These are phyloP conservation scores for Cystobasidium tubakii DNA, from an alignment of 768 basidiomycete genomes.

Conservation along the genomic window DNA sequence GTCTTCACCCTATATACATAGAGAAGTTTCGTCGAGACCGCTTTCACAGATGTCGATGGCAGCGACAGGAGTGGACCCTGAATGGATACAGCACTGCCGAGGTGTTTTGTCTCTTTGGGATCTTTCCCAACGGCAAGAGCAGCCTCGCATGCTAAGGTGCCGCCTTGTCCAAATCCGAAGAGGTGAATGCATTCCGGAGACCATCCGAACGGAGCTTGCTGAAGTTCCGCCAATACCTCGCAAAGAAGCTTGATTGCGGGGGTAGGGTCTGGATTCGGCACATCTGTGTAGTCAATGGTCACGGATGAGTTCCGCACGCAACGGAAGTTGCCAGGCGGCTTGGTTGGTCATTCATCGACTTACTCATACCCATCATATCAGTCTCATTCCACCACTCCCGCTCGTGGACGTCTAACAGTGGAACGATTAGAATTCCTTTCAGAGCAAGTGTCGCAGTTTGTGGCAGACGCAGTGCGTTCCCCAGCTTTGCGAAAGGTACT, in stretches of 20 bases:
- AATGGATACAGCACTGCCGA: conserved; percentile 66
- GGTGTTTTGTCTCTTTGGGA: conserved; percentile 42
- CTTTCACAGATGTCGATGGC: conserved; percentile 54
- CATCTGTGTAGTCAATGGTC: conserved; percentile 46
- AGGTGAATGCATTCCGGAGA: conserved; percentile 65
- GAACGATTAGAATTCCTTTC: conserved; percentile 68
- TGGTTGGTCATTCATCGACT: not conserved
- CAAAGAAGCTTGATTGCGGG: conserved; percentile 59
- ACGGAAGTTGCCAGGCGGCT: no score
- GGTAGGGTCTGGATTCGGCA: conserved; percentile 59
- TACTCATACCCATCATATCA: conserved; percentile 64
- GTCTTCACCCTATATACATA: not conserved
- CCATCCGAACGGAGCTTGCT: conserved; percentile 60
- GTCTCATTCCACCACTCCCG: conserved; percentile 85
- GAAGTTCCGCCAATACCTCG: conserved; percentile 58
- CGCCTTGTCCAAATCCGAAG: conserved; percentile 85
- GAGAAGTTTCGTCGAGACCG: not conserved
- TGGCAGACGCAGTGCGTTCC: conserved; percentile 68
- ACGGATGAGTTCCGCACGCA: no score
- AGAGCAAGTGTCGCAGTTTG: conserved; percentile 80
- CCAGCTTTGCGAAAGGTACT: conserved; percentile 68
- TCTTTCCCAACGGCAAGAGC: conserved; percentile 50
- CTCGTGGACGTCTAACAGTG: conserved; percentile 55
- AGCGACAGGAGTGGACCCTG: conserved; percentile 72
- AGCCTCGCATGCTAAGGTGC: conserved; percentile 67